Percentiles rank a stretch among this genome's conserved stretches.
Conservation (phyloP, 208 protist genomes). For the Strigomonas culicis region DNA sequence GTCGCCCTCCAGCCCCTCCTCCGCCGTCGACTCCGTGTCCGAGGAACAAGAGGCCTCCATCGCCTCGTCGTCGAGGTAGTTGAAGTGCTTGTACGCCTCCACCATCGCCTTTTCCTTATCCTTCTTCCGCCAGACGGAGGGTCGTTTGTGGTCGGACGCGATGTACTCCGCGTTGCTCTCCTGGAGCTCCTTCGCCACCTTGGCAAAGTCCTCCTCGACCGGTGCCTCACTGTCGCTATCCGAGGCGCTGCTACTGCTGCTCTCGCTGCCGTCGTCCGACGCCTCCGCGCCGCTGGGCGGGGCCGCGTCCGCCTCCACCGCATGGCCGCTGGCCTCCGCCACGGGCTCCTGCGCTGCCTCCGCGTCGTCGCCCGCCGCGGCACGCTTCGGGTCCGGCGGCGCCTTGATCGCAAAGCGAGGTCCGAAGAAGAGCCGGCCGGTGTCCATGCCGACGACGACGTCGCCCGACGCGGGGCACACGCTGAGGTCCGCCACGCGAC, state of each 20-base stretch:
- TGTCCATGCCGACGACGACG: constrained; percentile 54
- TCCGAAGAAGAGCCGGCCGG: constrained; percentile 54
- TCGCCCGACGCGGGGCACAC: constrained; percentile 53
- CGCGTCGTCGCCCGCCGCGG: too few species aligned
- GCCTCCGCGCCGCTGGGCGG: too few species aligned
- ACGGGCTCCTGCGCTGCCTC: too few species aligned
- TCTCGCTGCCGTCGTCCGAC: background rate
- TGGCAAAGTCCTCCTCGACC: background rate
- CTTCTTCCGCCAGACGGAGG: constrained; percentile 5
- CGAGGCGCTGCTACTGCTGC: background rate
- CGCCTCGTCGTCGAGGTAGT: constrained; percentile 9
- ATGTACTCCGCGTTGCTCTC: background rate
- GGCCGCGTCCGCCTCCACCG: too few species aligned
- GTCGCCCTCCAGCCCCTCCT: background rate
- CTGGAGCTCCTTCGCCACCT: background rate
- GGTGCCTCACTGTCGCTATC: background rate
- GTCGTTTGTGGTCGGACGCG: background rate
- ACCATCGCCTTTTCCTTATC: background rate
- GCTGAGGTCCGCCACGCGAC: constrained; percentile 9
- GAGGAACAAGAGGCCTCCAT: background rate
- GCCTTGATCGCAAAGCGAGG: constrained; percentile 19
- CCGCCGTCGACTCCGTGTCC: background rate
- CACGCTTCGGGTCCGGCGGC: background rate
- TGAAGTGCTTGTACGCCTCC: constrained; percentile 5
- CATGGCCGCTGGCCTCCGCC: too few species aligned